Conservation (phyloP, 163 green algal genomes). For the Coccomyxa subellipsoidea region DNA sequence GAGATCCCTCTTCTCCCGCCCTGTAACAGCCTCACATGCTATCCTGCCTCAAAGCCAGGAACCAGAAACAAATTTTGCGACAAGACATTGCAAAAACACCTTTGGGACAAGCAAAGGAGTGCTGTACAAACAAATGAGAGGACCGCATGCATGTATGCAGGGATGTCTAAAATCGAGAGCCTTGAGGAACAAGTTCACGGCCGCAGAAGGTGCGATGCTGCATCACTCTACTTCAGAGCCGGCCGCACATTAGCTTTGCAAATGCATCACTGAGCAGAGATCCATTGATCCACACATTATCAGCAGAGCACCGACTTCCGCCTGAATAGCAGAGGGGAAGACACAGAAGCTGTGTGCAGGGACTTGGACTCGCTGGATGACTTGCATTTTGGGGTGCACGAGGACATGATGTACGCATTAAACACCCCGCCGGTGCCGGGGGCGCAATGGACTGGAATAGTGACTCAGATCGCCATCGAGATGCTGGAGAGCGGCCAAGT, state of each 20-base stretch:
- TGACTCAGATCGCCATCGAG: slow-evolving; percentile 85
- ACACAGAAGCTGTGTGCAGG: no score
- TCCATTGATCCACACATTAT: no score
- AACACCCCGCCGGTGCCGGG: slow-evolving; percentile 64
- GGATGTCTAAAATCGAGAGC: slow-evolving; percentile 78
- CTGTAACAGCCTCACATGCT: no score
- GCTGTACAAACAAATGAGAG: not conserved
- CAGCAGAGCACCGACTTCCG: no score
- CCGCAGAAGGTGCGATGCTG: slow-evolving; percentile 34
- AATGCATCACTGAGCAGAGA: no score
- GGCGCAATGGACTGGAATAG: slow-evolving; percentile 97
- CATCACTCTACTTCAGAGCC: no score
- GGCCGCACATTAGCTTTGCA: no score
- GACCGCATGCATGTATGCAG: slow-evolving; percentile 25
- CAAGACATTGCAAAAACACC: no score
- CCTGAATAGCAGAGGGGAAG: no score
- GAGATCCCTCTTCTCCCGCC: not conserved
- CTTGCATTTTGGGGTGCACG: slow-evolving; percentile 80
- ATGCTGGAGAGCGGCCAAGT: slow-evolving; percentile 86
- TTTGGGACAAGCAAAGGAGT: no score
- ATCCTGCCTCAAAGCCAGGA: no score
- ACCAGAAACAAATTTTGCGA: no score
- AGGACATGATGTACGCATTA: slow-evolving; percentile 68
- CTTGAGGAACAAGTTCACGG: slow-evolving; percentile 86
- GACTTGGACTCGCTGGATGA: slow-evolving; percentile 63